Percentiles rank a stretch among this genome's conserved stretches.
phyloP scores from a whole-genome alignment of 345 rosid species.

The Nasturtium officinale region DNA sequence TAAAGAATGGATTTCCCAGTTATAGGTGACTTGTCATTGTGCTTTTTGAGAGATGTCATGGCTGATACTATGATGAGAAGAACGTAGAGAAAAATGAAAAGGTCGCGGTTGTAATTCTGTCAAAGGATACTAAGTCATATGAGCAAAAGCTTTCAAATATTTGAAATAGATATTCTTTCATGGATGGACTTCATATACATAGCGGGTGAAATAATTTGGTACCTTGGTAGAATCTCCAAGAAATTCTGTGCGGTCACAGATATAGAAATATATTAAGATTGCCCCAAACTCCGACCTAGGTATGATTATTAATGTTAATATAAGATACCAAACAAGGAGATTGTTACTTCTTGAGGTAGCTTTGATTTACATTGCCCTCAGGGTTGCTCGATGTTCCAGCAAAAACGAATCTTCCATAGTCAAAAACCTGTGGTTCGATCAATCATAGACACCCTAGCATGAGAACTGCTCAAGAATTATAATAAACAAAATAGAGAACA shows the following conservation, averaged over 20 bases:
- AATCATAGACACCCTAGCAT: constrained; percentile 17
- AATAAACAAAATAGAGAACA: constrained; percentile 17
- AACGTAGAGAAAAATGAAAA: constrained; percentile 81
- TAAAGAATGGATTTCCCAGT: constrained; percentile 79
- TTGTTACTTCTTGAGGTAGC: neutral
- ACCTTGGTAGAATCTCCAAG: constrained; percentile 88
- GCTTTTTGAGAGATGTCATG: constrained; percentile 87
- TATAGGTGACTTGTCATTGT: constrained; percentile 71
- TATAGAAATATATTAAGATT: constrained; percentile 70
- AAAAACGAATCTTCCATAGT: constrained; percentile 90
- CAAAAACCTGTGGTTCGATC: constrained; percentile 60
- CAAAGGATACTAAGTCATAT: constrained; percentile 37
- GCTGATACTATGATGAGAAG: constrained; percentile 87
- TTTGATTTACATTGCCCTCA: constrained; percentile 81
- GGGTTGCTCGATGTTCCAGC: constrained; percentile 81
- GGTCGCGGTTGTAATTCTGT: constrained; percentile 95
- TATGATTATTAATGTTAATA: constrained; percentile 30
- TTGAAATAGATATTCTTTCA: neutral
- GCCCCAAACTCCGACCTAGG: constrained; percentile 89
- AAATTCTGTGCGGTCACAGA: constrained; percentile 78
- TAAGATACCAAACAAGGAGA: neutral
- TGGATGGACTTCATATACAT: neutral
- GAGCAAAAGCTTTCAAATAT: constrained; percentile 21
- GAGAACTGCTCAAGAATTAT: constrained; percentile 11
- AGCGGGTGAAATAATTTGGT: constrained; percentile 9